These are phyloP conservation scores for Sclerotiophoma versabilis DNA, from an alignment of 2,329 filamentous ascomycete species.

Conservation along the genomic window DNA sequence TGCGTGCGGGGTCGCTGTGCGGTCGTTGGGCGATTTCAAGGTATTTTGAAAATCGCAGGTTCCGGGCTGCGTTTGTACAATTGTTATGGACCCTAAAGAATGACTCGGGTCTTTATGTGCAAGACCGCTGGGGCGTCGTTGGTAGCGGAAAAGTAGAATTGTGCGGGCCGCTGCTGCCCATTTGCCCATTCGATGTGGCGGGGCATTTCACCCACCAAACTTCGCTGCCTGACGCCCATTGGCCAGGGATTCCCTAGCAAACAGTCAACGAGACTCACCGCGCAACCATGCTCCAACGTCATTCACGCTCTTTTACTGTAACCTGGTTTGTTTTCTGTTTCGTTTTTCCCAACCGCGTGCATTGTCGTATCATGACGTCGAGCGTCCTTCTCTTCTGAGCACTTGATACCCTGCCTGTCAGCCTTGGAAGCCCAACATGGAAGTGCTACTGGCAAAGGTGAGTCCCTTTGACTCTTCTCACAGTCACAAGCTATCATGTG, in stretches of 20 bases:
- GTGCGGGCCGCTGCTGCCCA: slow-evolving; percentile 15
- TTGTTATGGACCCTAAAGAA: slow-evolving; percentile 12
- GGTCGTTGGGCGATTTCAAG: slow-evolving; percentile 10
- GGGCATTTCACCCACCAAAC: slow-evolving; percentile 20
- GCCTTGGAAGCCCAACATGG: slow-evolving; percentile 65
- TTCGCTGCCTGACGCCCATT: slow-evolving; percentile 33
- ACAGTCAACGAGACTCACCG: slow-evolving; percentile 18
- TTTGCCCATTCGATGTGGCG: slow-evolving; percentile 13
- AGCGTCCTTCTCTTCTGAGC: slow-evolving; percentile 2
- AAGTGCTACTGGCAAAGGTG: slow-evolving; percentile 70
- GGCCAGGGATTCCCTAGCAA: slow-evolving; percentile 25
- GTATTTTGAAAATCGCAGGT: slow-evolving; percentile 24
- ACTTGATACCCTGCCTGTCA: not conserved
- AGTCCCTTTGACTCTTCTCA: slow-evolving; percentile 16
- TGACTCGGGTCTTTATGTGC: slow-evolving; percentile 7
- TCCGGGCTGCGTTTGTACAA: slow-evolving; percentile 30
- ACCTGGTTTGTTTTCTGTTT: not conserved
- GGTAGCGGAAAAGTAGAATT: slow-evolving; percentile 20
- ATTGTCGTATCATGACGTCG: slow-evolving; percentile 6
- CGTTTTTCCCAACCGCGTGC: not conserved
- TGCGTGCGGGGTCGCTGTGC: slow-evolving; percentile 30
- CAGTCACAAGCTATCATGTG: slow-evolving; percentile 3
- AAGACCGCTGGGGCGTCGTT: slow-evolving; percentile 11
- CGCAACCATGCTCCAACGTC: slow-evolving; percentile 6
- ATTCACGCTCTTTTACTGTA: not conserved